Conservation (phyloP, 1,284 basidiomycete genomes). For the Fomitiporia mediterranea region DNA sequence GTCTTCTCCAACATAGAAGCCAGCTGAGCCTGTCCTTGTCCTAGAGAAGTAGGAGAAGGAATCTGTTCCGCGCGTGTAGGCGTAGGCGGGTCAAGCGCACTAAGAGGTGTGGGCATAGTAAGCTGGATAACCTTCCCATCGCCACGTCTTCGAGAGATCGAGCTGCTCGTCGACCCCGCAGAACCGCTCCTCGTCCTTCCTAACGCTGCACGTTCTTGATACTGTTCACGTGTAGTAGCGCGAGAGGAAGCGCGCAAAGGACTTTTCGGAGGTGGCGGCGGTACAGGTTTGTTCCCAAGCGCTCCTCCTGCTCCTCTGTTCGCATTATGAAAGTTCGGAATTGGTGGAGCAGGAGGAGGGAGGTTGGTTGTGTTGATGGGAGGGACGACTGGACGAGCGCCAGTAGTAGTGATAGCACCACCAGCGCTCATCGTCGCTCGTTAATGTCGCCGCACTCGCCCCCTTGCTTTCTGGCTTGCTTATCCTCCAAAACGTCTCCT, state of each 20-base stretch:
- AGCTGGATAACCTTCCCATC: background rate
- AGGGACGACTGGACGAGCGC: constrained; percentile 9
- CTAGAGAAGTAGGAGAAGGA: background rate
- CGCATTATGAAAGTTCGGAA: background rate
- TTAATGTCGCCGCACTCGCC: too few species aligned
- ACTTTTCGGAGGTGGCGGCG: background rate
- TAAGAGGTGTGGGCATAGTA: background rate
- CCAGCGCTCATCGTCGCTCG: too few species aligned
- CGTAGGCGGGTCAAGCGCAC: background rate
- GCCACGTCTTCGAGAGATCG: constrained; percentile 1
- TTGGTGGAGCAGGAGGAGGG: background rate
- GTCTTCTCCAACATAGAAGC: background rate
- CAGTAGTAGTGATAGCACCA: too few species aligned
- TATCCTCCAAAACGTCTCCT: too few species aligned
- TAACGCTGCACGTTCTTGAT: too few species aligned
- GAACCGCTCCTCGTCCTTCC: too few species aligned
- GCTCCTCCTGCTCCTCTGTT: too few species aligned
- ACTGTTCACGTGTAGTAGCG: too few species aligned
- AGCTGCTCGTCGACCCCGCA: background rate
- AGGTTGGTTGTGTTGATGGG: background rate
- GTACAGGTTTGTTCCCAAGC: too few species aligned
- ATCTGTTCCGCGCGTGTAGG: background rate
- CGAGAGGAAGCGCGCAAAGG: background rate
- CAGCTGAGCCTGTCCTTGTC: too few species aligned
- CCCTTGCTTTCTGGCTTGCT: too few species aligned